phyloP scores from a whole-genome alignment of 148 eudicot genomes.

The Arbutus unedo region DNA sequence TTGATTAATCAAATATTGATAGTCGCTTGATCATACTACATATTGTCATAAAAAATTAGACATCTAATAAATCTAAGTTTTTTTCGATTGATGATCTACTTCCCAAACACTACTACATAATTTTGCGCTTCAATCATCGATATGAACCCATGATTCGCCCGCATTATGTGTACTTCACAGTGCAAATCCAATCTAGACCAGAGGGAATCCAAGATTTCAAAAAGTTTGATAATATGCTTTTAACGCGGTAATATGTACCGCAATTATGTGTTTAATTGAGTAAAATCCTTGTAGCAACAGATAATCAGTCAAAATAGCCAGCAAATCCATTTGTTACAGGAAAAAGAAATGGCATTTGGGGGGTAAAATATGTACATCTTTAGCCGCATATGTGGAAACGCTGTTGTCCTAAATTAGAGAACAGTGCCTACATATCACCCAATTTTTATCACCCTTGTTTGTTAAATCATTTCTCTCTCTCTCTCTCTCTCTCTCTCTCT shows the following conservation, averaged over 20 bases:
- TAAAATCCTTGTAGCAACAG: background rate
- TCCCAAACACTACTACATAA: too few relatives aligned
- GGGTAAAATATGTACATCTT: background rate
- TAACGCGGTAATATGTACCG: background rate
- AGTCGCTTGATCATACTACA: background rate
- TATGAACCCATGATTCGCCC: background rate
- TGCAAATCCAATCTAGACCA: background rate
- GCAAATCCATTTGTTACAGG: background rate
- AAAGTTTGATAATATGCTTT: background rate
- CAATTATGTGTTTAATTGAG: background rate
- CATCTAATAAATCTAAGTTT: background rate
- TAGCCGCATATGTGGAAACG: background rate
- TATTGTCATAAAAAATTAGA: background rate
- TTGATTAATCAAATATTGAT: background rate
- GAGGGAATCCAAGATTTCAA: background rate
- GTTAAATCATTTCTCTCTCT: background rate
- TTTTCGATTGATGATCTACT: background rate
- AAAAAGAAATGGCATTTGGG: background rate
- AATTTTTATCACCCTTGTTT: too few relatives aligned
- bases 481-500: background rate
- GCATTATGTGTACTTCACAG: background rate
- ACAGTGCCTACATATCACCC: background rate
- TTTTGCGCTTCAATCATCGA: too few relatives aligned
- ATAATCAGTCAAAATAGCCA: background rate
- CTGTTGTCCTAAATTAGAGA: background rate